phyloP scores from a whole-genome alignment of 805 yeast genomes.

The Suhomyces sp. region DNA sequence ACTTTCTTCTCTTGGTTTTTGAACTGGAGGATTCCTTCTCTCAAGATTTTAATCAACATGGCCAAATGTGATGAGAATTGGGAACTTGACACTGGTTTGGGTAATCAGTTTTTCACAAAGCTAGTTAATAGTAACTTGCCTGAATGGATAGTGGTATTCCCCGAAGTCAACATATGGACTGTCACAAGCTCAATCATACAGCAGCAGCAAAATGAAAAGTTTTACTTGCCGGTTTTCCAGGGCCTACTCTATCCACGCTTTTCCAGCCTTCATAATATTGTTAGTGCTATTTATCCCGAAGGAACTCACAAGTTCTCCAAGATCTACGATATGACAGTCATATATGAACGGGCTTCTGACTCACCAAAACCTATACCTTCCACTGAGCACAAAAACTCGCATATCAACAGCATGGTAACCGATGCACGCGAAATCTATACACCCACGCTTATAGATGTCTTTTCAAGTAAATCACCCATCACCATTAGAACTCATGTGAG shows the following conservation, averaged over 20 bases:
- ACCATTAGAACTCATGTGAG: slow-evolving; percentile 47
- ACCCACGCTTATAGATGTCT: slow-evolving; percentile 32
- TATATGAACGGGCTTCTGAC: slow-evolving; percentile 26
- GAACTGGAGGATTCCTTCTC: slow-evolving; percentile 59
- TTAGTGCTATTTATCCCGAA: slow-evolving; percentile 37
- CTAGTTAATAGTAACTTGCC: slow-evolving; percentile 35
- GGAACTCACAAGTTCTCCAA: slow-evolving; percentile 34
- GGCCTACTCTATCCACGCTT: slow-evolving; percentile 78
- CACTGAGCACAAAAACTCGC: neutral
- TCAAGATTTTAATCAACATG: slow-evolving; percentile 45
- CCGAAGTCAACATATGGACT: slow-evolving; percentile 76
- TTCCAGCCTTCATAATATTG: slow-evolving; percentile 50
- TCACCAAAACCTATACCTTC: neutral
- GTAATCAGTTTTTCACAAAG: slow-evolving; percentile 33
- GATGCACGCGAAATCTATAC: slow-evolving; percentile 7
- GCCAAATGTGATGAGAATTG: slow-evolving; percentile 67
- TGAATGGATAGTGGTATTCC: slow-evolving; percentile 72
- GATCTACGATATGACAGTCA: slow-evolving; percentile 56
- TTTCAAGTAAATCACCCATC: slow-evolving; percentile 27
- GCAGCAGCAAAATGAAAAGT: slow-evolving; percentile 49
- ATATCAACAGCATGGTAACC: neutral
- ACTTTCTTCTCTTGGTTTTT: slow-evolving; percentile 70
- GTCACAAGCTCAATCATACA: slow-evolving; percentile 49
- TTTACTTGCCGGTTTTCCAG: slow-evolving; percentile 56
- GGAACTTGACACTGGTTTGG: slow-evolving; percentile 45